These are phyloP conservation scores for Botrytis medusae DNA, from an alignment of 2,329 filamentous ascomycete species.

Conservation along the genomic window DNA sequence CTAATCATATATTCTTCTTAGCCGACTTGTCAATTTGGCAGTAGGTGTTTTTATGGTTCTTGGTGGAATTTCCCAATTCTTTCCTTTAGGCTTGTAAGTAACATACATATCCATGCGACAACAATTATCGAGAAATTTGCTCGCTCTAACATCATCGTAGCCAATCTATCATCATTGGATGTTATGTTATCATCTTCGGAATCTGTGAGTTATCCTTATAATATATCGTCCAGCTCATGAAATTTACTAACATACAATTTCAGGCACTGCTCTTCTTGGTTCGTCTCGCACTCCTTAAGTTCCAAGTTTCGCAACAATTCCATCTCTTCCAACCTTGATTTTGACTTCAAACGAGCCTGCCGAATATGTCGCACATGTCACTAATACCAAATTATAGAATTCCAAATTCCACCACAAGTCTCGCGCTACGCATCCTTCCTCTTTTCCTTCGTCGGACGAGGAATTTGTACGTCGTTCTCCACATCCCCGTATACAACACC, in stretches of 20 bases:
- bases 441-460: slow-evolving; percentile 95
- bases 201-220: slow-evolving; percentile 57
- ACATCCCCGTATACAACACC: slow-evolving; percentile 1
- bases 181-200: slow-evolving; percentile 90
- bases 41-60: slow-evolving; percentile 85
- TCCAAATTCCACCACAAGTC: slow-evolving; percentile 91
- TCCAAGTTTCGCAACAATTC: slow-evolving; percentile 18
- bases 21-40: slow-evolving; percentile 91
- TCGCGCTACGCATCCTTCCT: slow-evolving; percentile 95
- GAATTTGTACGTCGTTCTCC: slow-evolving; percentile 70
- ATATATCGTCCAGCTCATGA: slow-evolving; percentile 1
- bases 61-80: slow-evolving; percentile 76
- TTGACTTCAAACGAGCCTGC: background rate
- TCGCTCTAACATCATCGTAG: slow-evolving; percentile 43
- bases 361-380: background rate
- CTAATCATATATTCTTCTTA: slow-evolving; percentile 45
- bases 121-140: background rate
- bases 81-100: slow-evolving; percentile 40
- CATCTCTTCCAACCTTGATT: background rate
- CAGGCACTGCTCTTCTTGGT: slow-evolving; percentile 68
- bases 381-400: slow-evolving; percentile 54
- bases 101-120: slow-evolving; percentile 35
- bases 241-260: slow-evolving; percentile 29
- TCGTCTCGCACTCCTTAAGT: slow-evolving; percentile 26
- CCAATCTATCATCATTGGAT: slow-evolving; percentile 73